Conservation (phyloP, 2,329 filamentous ascomycete genomes). For the Trichoderma cornu-damae region DNA sequence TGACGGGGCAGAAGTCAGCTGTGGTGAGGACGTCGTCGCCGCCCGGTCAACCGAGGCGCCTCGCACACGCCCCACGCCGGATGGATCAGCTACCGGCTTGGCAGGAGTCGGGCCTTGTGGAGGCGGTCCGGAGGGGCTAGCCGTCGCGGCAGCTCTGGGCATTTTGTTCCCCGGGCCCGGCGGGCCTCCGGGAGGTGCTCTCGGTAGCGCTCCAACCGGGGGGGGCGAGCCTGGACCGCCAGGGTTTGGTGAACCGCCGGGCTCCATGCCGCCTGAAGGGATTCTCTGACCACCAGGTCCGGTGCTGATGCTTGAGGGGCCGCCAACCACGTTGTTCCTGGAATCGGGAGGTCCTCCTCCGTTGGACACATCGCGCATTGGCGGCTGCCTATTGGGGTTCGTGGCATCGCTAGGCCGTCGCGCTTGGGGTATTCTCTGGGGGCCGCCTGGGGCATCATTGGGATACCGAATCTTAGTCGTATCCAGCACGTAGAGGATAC, state of each 20-base stretch:
- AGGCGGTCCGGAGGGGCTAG: constrained; percentile 46
- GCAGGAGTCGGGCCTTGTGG: constrained; percentile 50
- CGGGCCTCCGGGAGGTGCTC: constrained; percentile 3
- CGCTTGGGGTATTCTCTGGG: constrained; percentile 38
- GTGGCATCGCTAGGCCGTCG: constrained; percentile 39
- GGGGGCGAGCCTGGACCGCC: constrained; percentile 25
- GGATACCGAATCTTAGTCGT: constrained; percentile 96
- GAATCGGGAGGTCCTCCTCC: constrained; percentile 45
- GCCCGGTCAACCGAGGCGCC: constrained; percentile 47
- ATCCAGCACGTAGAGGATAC: constrained; percentile 85
- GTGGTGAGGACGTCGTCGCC: constrained; percentile 36
- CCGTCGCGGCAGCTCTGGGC: constrained; percentile 27
- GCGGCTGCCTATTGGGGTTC: constrained; percentile 35
- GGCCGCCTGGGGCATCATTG: constrained; percentile 54
- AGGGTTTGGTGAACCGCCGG: constrained; percentile 31
- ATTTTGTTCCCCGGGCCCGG: constrained; percentile 33
- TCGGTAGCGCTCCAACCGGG: constrained; percentile 3
- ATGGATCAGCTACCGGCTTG: constrained; percentile 42
- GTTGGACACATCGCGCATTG: constrained; percentile 49
- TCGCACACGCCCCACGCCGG: constrained; percentile 40
- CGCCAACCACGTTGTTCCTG: constrained; percentile 42
- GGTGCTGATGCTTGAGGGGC: constrained; percentile 33
- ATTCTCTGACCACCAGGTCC: constrained; percentile 35
- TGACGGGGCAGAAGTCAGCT: constrained; percentile 34
- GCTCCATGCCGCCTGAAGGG: constrained; percentile 36